Percentiles rank a stretch among this genome's conserved stretches.
phyloP scores from a whole-genome alignment of 352 stramenopile species.

The Globisporangium recalcitrans region DNA sequence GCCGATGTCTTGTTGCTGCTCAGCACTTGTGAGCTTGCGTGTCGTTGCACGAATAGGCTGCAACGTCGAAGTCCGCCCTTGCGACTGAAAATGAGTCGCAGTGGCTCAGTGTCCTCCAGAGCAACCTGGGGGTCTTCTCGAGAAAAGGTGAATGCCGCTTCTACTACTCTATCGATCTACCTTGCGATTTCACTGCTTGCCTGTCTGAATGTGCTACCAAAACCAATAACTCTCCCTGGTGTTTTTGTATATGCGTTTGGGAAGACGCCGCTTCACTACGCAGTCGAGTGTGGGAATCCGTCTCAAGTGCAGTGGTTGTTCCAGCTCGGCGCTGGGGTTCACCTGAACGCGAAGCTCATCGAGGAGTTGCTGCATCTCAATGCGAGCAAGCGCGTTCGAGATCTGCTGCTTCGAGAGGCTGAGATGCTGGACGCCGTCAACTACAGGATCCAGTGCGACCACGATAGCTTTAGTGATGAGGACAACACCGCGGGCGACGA shows the following conservation, averaged over 20 bases:
- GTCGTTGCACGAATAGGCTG: too few relatives aligned
- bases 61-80: conserved; percentile 13
- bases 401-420: conserved; percentile 30
- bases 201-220: not conserved
- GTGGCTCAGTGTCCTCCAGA: conserved; percentile 25
- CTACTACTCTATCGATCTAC: not conserved
- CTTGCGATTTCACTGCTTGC: not conserved
- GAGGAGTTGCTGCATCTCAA: conserved; percentile 30
- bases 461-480: not conserved
- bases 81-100: conserved; percentile 19
- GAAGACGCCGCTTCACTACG: conserved; percentile 46
- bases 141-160: conserved; percentile 21
- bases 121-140: conserved; percentile 19
- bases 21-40: too few relatives aligned
- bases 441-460: conserved; percentile 4
- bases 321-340: conserved; percentile 22
- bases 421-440: conserved; percentile 35
- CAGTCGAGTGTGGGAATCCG: conserved; percentile 33
- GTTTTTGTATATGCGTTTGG: conserved; percentile 31
- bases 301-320: conserved; percentile 35
- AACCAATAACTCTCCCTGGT: not conserved
- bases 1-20: not conserved
- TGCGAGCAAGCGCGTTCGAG: conserved; percentile 20
- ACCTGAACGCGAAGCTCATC: conserved; percentile 22
- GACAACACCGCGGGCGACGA: not conserved